phyloP scores from a whole-genome alignment of 2,329 filamentous ascomycete species.

The Monosporascus sp. region DNA sequence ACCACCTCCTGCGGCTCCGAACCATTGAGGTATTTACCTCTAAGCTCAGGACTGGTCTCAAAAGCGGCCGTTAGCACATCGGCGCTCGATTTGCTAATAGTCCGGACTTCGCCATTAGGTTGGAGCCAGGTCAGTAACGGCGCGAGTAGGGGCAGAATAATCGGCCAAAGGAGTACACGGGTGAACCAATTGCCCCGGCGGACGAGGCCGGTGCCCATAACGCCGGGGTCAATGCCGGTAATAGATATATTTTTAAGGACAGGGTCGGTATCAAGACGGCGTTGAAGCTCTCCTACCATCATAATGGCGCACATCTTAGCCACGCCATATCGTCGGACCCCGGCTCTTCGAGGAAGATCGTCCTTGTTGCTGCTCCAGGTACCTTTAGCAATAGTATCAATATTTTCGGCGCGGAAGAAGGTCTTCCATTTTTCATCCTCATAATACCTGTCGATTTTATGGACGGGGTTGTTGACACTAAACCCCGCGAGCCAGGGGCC shows the following conservation, averaged over 20 bases:
- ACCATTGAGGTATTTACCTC: slow-evolving; percentile 1
- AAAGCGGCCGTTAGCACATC: slow-evolving; percentile 1
- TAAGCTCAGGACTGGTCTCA: background rate
- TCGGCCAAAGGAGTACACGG: background rate
- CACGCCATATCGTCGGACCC: background rate
- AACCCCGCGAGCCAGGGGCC: background rate
- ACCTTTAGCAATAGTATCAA: background rate
- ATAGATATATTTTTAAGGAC: background rate
- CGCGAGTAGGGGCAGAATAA: background rate
- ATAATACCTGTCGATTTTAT: background rate
- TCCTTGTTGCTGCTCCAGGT: background rate
- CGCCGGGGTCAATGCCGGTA: background rate
- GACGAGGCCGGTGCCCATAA: background rate
- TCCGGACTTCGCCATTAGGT: slow-evolving; percentile 1
- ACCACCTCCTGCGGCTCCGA: background rate
- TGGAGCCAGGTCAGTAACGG: background rate
- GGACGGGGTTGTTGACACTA: background rate
- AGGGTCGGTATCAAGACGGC: background rate
- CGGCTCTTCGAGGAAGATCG: background rate
- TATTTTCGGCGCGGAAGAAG: background rate
- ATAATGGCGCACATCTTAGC: background rate
- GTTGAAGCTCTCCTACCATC: slow-evolving; percentile 1
- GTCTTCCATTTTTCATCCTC: slow-evolving; percentile 1
- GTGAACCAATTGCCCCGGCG: background rate
- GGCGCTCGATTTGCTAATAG: background rate